Base-by-base conservation (phyloP, 2,329 filamentous ascomycete genomes). In the Penicillium sp. region DNA sequence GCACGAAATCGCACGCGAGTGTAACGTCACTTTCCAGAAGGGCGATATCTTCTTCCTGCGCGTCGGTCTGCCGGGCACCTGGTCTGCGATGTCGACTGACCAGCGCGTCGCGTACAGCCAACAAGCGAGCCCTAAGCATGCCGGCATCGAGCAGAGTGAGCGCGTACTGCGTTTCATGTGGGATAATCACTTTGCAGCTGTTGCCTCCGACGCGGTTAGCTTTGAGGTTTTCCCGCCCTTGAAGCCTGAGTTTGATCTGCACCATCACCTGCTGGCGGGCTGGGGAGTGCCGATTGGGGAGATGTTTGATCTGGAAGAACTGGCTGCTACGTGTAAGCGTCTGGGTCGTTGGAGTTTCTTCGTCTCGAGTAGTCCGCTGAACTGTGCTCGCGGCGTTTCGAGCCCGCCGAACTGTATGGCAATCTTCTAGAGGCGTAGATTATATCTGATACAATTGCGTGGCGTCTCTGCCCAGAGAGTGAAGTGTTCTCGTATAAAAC, bases 141-240 rank as follows among this genome's bases (percentile, higher is more conserved):
- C 62, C 5, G 64, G 64, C 0, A 55, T 67, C 13, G 64, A 67
- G 48, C 64, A 67, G 46, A 65, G 59, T 13, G 63, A 67, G 50
- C 61, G 59, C 3, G 62, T 74, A 8, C 64, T 80, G 6, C 65
- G 72, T 10, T 83, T 79, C 70, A 62, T 82, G 14, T 82, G 79
- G 77, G 74, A 81, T 38, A 68, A 73, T 39, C 69, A 73, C 31
- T 81, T 83, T 56, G 67, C 77, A 0, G 79, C 79, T 1, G 73
- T 81, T 1, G 79, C 75, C 0, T 77, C 78, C 2, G 80, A 83
- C 42, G 73, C 74, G 26, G 74, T 79, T n/a, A 73, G 70, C 6
- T 77, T 79, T 48, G 79, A 81, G 54, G 72, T 72, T 3, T 75
- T 71, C 50, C 70, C 71, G 6, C 43, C 62, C 11, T 27, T 61